phyloP scores from a whole-genome alignment of 2,329 filamentous ascomycete species.

The Dactylellina leptospora region DNA sequence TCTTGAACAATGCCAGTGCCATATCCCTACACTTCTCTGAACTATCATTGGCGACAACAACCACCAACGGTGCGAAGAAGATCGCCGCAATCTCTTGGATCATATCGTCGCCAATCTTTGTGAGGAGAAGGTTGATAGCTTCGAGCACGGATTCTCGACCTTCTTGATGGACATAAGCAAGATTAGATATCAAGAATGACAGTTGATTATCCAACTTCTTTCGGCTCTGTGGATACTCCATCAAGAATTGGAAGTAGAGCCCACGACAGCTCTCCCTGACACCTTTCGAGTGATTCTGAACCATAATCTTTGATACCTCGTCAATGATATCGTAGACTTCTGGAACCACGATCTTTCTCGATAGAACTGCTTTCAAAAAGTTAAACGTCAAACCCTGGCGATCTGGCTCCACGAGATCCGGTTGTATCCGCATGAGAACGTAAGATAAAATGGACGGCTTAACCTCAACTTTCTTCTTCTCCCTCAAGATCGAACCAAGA shows the following conservation, averaged over 20 bases:
- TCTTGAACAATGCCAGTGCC: conserved; percentile 79
- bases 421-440: conserved; percentile 80
- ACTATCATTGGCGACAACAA: conserved; percentile 88
- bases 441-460: conserved; percentile 84
- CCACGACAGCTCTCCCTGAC: conserved; percentile 87
- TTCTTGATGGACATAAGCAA: conserved; percentile 87
- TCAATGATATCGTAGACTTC: conserved; percentile 92
- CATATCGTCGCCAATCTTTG: conserved; percentile 82
- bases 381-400: conserved; percentile 93
- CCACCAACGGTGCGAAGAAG: conserved; percentile 85
- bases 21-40: conserved; percentile 84
- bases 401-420: conserved; percentile 90
- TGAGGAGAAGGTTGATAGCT: conserved; percentile 82
- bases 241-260: conserved; percentile 90
- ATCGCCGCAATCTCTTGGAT: conserved; percentile 81
- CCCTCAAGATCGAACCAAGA: conserved; percentile 82
- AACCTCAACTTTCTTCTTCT: conserved; percentile 77
- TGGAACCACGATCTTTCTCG: conserved; percentile 83
- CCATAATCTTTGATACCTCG: conserved; percentile 88
- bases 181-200: conserved; percentile 85
- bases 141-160: conserved; percentile 94
- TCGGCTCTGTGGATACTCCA: conserved; percentile 92
- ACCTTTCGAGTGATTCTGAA: conserved; percentile 89
- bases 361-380: conserved; percentile 86
- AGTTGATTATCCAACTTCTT: conserved; percentile 89